Percentiles rank a stretch among this genome's conserved stretches.
phyloP scores from a whole-genome alignment of 2,329 filamentous ascomycete genomes.

The Paraphaeosphaeria sporulosa region DNA sequence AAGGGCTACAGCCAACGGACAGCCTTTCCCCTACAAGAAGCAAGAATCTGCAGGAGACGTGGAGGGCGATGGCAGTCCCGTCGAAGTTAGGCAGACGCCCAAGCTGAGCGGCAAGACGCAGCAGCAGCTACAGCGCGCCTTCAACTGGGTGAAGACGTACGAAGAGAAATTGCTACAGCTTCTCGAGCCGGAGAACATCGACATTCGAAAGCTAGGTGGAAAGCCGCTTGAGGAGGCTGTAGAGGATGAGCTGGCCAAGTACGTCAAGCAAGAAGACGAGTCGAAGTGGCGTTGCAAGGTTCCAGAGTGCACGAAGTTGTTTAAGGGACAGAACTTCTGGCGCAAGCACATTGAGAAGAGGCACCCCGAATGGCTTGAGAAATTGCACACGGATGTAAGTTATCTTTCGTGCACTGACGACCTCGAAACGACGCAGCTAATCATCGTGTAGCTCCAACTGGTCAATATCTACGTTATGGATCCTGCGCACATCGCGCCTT shows the following conservation, averaged over 20 bases:
- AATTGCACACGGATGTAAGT: conserved; percentile 82
- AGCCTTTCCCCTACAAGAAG: conserved; percentile 85
- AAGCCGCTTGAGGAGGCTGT: conserved; percentile 85
- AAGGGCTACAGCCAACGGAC: conserved; percentile 80
- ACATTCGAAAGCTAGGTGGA: conserved; percentile 89
- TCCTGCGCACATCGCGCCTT: conserved; percentile 91
- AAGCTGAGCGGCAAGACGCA: conserved; percentile 78
- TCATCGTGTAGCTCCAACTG: conserved; percentile 71
- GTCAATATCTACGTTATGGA: conserved; percentile 96
- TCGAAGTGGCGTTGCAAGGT: conserved; percentile 97
- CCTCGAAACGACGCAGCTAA: background rate
- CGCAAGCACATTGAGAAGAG: conserved; percentile 97
- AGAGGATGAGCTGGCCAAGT: conserved; percentile 84
- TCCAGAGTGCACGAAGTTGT: conserved; percentile 93
- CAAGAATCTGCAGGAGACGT: conserved; percentile 70
- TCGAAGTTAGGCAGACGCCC: conserved; percentile 74
- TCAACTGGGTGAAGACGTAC: conserved; percentile 99
- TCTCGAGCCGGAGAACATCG: conserved; percentile 85
- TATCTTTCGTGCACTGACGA: background rate
- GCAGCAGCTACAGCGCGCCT: conserved; percentile 91
- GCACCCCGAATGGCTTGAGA: conserved; percentile 85
- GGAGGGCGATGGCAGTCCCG: conserved; percentile 69
- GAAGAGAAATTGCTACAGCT: conserved; percentile 96
- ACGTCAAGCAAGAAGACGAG: conserved; percentile 96
- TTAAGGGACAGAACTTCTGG: conserved; percentile 98